Evolutionary conservation across 108 stramenopile genomes (phyloP).

Genomic region (Skeletonema tropicum): DNA sequence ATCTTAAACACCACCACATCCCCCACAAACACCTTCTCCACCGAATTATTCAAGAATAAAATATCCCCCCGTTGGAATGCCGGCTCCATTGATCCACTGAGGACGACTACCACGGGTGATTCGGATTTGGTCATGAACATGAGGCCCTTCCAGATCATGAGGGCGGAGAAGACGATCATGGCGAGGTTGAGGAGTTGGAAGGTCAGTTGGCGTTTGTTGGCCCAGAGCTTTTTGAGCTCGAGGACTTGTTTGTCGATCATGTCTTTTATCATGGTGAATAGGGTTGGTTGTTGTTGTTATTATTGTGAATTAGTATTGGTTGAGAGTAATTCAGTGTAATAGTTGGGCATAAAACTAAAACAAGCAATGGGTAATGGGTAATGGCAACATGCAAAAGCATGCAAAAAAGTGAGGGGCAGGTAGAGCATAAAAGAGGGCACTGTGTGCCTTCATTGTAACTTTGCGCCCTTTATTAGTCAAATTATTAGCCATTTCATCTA

Average conservation of each 20-base stretch:
- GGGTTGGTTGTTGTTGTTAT: not conserved
- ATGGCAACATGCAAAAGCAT: too few relatives aligned
- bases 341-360: too few relatives aligned
- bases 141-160: slow-evolving; percentile 99
- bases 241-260: slow-evolving; percentile 89
- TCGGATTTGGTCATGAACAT: slow-evolving; percentile 98
- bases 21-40: slow-evolving; percentile 91
- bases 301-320: not conserved
- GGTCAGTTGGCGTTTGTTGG: slow-evolving; percentile 93
- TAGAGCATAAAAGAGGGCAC: too few relatives aligned
- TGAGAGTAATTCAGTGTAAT: not conserved
- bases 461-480: too few relatives aligned
- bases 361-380: too few relatives aligned
- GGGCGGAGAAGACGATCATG: slow-evolving; percentile 99
- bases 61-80: slow-evolving; percentile 99
- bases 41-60: slow-evolving; percentile 97
- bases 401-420: too few relatives aligned
- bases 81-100: slow-evolving; percentile 98
- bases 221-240: slow-evolving; percentile 99
- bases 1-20: slow-evolving; percentile 99
- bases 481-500: too few relatives aligned
- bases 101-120: slow-evolving; percentile 98
- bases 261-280: slow-evolving; percentile 73
- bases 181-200: slow-evolving; percentile 97
- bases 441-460: too few relatives aligned